Evolutionary conservation across 2,329 filamentous ascomycete species (phyloP), one percentile per base, ranked within the genome.

Genomic region (Calonectria pteridis): DNA sequence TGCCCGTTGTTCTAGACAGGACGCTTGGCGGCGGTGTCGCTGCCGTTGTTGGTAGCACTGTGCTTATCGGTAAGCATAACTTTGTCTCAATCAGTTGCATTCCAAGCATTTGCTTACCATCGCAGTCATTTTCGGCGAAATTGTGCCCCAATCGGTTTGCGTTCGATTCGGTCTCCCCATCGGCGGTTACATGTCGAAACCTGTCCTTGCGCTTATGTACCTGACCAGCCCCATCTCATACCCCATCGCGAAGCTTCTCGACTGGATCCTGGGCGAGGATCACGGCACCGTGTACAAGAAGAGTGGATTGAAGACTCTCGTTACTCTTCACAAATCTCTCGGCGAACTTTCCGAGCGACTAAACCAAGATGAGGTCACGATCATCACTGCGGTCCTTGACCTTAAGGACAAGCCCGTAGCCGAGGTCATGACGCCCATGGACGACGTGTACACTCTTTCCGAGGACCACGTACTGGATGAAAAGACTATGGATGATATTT

Each of bases 231-330:
- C 96, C 2, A 88, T 98, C 62, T 95, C 96, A 58, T 99, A 95
- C 93, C 97, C 97, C 3, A 97, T 95, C 9, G 97, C 97, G 28
- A 98, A 98, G 85, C 91, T 99, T 26, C 94, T 99, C 80, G 97
- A 99, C 85, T 95, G 92, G 86, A 90, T 98, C 11, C 91, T 99
- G 4, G 97, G 97, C 74, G 94, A 98, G 85, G 96, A 98, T 81
- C 96, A 98, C 83, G 96, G 96, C 67, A 98, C 96, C 0, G 93
- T 96, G 53, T 99, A 99, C 91, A 98, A 98, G 87, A 99, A 98
- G 88, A 96, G 95, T 74, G 97, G 97, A 0, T 87, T 99, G 79
- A 99, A 99, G 88, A 98, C 97, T 0, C 89, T 99, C 35, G 97
- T 99, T 33, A 98, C 95, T 0, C 89, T 99, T 20, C 97, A 99